phyloP scores from a whole-genome alignment of 2,329 filamentous ascomycete species.

The Helotiales sp. region DNA sequence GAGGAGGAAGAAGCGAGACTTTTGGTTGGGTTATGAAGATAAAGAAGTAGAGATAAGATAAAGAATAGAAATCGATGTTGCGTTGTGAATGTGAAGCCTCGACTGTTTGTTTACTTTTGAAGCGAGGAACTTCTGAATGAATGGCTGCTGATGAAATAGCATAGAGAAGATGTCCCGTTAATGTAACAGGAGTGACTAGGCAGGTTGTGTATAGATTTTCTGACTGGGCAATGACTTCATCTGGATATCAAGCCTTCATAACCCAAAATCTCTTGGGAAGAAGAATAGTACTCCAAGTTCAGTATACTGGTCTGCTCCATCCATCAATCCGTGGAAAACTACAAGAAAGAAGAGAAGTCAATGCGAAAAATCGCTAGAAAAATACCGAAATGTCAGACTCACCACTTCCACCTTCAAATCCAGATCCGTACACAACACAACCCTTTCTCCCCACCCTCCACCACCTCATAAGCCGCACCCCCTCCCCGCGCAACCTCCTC shows the following conservation, averaged over 20 bases:
- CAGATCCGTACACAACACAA: neutral
- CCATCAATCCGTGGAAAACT: neutral
- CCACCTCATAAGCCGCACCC: neutral
- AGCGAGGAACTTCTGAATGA: neutral
- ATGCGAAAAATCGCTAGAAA: neutral
- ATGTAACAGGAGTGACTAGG: too few relatives aligned
- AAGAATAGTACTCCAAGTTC: too few relatives aligned
- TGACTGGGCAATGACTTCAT: too few relatives aligned
- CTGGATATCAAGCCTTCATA: too few relatives aligned
- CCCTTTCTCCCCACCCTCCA: neutral
- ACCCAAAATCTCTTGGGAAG: too few relatives aligned
- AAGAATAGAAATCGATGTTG: neutral
- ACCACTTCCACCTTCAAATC: neutral
- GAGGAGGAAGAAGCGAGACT: neutral
- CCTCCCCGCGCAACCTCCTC: slow-evolving; percentile 1
- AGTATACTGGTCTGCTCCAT: too few relatives aligned
- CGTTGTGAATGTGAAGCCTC: neutral
- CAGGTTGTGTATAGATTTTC: too few relatives aligned
- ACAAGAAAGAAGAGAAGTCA: neutral
- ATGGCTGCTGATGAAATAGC: neutral
- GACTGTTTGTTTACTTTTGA: neutral
- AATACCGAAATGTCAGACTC: neutral
- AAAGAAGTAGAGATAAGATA: neutral
- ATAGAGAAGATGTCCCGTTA: neutral
- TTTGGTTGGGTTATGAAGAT: neutral